Conservation (phyloP, 2,329 filamentous ascomycete species). For the Endocalyx cinctus region DNA sequence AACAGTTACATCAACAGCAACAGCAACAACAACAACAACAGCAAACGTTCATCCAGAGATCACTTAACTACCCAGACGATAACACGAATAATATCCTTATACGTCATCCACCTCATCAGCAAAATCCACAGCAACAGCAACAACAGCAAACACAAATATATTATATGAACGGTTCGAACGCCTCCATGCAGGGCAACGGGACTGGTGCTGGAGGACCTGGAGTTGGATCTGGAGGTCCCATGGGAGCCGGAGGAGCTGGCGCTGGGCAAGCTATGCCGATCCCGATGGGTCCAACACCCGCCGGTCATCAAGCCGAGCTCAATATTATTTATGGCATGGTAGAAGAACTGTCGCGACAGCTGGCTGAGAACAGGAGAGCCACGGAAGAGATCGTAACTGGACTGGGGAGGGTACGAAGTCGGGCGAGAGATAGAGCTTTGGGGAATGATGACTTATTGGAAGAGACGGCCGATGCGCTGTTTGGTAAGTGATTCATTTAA, state of each 20-base stretch:
- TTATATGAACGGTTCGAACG: too few relatives aligned
- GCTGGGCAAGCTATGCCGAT: slow-evolving; percentile 35
- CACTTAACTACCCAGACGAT: too few relatives aligned
- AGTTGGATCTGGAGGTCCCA: slow-evolving; percentile 8
- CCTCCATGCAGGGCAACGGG: neutral
- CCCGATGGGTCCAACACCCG: slow-evolving; percentile 54
- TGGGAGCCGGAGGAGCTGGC: slow-evolving; percentile 26
- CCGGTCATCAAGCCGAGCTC: slow-evolving; percentile 63
- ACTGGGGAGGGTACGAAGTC: slow-evolving; percentile 56
- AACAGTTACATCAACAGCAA: too few relatives aligned
- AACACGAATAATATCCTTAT: too few relatives aligned
- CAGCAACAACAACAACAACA: slow-evolving; percentile 1
- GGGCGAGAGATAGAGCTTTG: slow-evolving; percentile 47
- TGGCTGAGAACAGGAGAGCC: slow-evolving; percentile 56
- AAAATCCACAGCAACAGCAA: slow-evolving; percentile 2
- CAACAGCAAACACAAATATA: neutral
- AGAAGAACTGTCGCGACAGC: slow-evolving; percentile 59
- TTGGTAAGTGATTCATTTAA: slow-evolving; percentile 40
- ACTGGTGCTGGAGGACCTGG: too few relatives aligned
- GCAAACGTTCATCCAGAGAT: too few relatives aligned
- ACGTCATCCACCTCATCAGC: too few relatives aligned
- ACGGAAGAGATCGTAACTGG: slow-evolving; percentile 62
- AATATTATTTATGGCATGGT: slow-evolving; percentile 66
- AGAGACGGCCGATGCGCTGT: slow-evolving; percentile 51
- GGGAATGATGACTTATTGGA: slow-evolving; percentile 56